Percentiles rank a stretch among this genome's conserved stretches.
phyloP scores from a whole-genome alignment of 139 green algal genomes.

The Tetraselmis chui region DNA sequence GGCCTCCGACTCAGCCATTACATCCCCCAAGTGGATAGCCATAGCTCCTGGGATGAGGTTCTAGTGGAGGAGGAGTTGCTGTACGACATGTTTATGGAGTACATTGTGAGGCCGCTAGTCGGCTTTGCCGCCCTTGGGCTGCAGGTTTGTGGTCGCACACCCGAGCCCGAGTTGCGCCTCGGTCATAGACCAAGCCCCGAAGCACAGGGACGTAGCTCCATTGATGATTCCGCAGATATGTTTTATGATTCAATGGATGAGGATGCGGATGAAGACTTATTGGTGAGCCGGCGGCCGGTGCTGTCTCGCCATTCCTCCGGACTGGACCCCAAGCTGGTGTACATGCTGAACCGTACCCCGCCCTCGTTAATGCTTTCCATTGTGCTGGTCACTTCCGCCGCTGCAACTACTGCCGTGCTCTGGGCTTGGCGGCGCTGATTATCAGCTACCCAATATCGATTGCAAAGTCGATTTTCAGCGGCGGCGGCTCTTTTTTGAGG shows the following conservation, averaged over 20 bases:
- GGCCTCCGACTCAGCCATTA: background rate
- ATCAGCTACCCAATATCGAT: too few species aligned
- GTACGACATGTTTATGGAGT: background rate
- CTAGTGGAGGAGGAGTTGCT: background rate
- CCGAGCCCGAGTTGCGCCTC: background rate
- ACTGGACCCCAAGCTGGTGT: background rate
- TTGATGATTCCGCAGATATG: background rate
- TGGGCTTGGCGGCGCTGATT: background rate
- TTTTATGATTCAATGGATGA: background rate
- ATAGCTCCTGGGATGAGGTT: background rate
- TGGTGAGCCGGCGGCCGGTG: background rate
- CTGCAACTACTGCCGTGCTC: background rate
- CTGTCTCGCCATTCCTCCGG: background rate
- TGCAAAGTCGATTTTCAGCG: too few species aligned
- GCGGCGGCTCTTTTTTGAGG: too few species aligned
- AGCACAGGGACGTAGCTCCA: background rate
- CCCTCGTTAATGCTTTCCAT: background rate
- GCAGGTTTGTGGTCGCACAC: background rate
- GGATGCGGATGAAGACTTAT: background rate
- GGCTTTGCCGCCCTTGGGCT: background rate
- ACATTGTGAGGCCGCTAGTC: background rate
- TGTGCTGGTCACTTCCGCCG: background rate
- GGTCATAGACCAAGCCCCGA: background rate
- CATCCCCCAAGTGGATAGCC: background rate
- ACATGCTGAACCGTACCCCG: background rate